A percentile compares a stretch with the other conserved stretches of the same genome.
phyloP scores from a whole-genome alignment of 163 green algal genomes.

The Scenedesmus sp. region DNA sequence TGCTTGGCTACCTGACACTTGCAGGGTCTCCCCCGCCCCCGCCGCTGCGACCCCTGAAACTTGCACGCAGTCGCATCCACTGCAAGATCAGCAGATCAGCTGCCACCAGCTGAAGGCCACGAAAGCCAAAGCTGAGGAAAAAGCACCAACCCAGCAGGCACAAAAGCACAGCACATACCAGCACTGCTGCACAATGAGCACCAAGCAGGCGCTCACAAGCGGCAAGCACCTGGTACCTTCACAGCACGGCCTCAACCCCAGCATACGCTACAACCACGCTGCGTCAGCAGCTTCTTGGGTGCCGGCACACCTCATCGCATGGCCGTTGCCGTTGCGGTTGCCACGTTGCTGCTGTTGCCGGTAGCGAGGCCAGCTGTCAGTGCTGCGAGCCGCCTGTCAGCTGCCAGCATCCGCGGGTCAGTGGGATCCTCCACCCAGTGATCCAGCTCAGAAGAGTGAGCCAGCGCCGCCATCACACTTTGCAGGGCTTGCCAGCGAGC shows the following conservation, averaged over 20 bases:
- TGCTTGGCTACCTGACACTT: not conserved
- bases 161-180: not conserved
- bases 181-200: too few species aligned
- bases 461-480: slow-evolving; percentile 41
- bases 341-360: not conserved
- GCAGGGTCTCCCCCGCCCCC: not conserved
- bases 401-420: slow-evolving; percentile 44
- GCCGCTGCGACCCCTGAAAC: not conserved
- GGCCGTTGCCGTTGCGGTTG: not conserved
- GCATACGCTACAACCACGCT: not conserved
- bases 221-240: too few species aligned
- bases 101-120: not conserved
- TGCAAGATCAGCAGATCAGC: not conserved
- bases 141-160: not conserved
- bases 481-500: slow-evolving; percentile 49
- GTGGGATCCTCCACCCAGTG: slow-evolving; percentile 52
- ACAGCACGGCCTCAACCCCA: too few species aligned
- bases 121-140: too few species aligned
- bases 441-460: slow-evolving; percentile 46
- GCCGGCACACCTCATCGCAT: slow-evolving; percentile 21
- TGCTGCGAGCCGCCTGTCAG: slow-evolving; percentile 39
- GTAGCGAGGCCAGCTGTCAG: slow-evolving; percentile 39
- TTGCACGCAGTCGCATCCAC: not conserved
- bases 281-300: too few species aligned
- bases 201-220: too few species aligned